Conservation (phyloP, 2,329 filamentous ascomycete genomes). For the Colletotrichum euphorbiae region DNA sequence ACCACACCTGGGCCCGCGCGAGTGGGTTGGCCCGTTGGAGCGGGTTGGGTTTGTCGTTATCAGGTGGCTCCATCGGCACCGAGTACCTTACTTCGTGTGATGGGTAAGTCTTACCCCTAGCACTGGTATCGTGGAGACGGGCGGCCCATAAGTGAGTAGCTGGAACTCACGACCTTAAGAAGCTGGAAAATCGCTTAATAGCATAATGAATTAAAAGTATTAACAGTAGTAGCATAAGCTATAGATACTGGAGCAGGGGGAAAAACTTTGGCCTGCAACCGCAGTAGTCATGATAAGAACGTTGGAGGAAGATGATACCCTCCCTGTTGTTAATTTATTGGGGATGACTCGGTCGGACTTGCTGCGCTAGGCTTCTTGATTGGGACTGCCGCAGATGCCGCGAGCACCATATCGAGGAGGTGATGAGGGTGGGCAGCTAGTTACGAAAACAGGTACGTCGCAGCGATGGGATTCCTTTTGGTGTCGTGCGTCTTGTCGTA, state of each 20-base stretch:
- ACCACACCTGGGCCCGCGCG: background rate
- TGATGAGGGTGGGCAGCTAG: background rate
- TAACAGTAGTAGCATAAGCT: too few species aligned
- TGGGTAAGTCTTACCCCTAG: too few species aligned
- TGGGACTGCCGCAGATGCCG: constrained; percentile 16
- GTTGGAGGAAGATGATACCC: background rate
- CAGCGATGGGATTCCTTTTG: constrained; percentile 1
- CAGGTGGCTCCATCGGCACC: background rate
- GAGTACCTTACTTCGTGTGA: too few species aligned
- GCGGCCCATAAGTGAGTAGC: too few species aligned
- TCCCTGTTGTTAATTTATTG: constrained; percentile 7
- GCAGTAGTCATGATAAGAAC: background rate
- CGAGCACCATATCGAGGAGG: constrained; percentile 6
- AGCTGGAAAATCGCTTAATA: too few species aligned
- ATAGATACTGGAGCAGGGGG: too few species aligned
- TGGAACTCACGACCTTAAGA: too few species aligned
- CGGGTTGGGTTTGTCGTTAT: background rate
- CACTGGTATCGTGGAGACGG: too few species aligned
- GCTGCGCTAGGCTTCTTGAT: constrained; percentile 8
- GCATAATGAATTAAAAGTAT: too few species aligned
- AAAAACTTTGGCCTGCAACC: too few species aligned
- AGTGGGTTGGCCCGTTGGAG: constrained; percentile 2
- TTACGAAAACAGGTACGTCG: constrained; percentile 1
- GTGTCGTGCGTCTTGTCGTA: background rate
- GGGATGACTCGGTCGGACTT: constrained; percentile 6